Base-by-base conservation (phyloP, 163 green algal species). In the Scenedesmus sp. region DNA sequence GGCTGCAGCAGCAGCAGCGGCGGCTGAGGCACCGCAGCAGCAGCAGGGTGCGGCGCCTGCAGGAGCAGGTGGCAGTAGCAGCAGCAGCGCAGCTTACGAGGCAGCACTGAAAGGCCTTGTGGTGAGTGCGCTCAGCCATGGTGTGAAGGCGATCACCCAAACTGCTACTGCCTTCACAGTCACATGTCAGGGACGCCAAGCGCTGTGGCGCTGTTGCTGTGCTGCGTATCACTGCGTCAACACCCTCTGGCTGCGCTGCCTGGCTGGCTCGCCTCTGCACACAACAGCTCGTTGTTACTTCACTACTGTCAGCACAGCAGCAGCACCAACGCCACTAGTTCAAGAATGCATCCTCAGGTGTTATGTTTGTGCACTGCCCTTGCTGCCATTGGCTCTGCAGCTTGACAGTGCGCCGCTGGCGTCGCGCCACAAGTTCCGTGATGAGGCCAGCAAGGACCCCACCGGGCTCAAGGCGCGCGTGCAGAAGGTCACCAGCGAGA, bases 401-500 rank as follows among this genome's bases (percentile, higher is more conserved):
- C 76, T 91, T 23, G 87, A 91, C 76, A 87, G 62, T 54, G 87
- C 76, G n/a, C 34, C 54, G 26, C 54, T 91, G 13, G 16, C 87
- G 12, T 59, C n/a, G 23, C 59, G 57, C 16, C 87, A 91, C 60
- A 87, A 77, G 23, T 91, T 81, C 62, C 16, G 20, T 16, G 20
- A 12, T 0, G 87, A 91, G 15, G 70, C 87, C 2, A 26, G 4
- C 3, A 84, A 85, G 20, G 87, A 91, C 57, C 74, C 87, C 56
- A 91, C 82, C 57, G 74, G 87, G n/a, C 87, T 91, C 57, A 91
- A 91, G 76, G 74, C 81, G 59, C 74, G 87, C n/a, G 81, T 91
- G 87, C 87, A 91, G 76, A 86, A 77, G 70, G 87, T 91, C 70
- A 91, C 87, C 55, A 91, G 87, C 60, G 87, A 91, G 59, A 91